Base-by-base conservation (phyloP, 805 yeast genomes). In the Dipodascopsis uninucleata region DNA sequence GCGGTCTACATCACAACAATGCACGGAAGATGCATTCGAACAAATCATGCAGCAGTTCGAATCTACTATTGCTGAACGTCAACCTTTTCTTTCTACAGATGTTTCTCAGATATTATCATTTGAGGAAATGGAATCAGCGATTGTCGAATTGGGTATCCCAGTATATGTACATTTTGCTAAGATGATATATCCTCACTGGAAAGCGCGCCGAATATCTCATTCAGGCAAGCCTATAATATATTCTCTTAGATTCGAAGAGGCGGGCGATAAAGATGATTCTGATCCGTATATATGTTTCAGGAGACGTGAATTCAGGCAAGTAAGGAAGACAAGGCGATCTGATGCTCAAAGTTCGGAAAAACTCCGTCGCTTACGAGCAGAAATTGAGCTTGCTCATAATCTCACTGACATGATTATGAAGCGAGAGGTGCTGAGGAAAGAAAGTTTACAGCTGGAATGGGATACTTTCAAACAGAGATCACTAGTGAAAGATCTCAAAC, bases 221-320 rank as follows among this genome's bases (percentile, higher is more conserved):
- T 64, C 71, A 22, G 97, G 97, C 25, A 76, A 76, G 56, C 65
- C 83, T 3, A 76, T 93, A 17, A 75, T 78, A 55, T 95, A 97
- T 3, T 64, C 73, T 12, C 70, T 93, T 39, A 85, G 81, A 62
- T 88, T 85, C 62, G 97, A 89, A 67, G 89, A 85, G 56, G 85
- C 85, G 20, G 78, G 77, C 44, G 93, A 86, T 47, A 88, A 88
- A 60, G 97, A 89, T 59, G 97, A 89, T 59, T 77, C 76, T 48
- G 97, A 93, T 64, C 97, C 98, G 1, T 93, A 93, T 64, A 82
- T 87, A 31, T 87, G 97, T 69, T 93, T 93, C 71, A 78, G 98
- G 59, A 80, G 96, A 56, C 82, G 98, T 64, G 97, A 89, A 61
- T 82, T 87, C 54, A 79, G 98, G 55, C 97, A 85, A 61, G 93